Evolutionary conservation across 345 rosid species (phyloP).

Genomic region (Boechera retrofracta): DNA sequence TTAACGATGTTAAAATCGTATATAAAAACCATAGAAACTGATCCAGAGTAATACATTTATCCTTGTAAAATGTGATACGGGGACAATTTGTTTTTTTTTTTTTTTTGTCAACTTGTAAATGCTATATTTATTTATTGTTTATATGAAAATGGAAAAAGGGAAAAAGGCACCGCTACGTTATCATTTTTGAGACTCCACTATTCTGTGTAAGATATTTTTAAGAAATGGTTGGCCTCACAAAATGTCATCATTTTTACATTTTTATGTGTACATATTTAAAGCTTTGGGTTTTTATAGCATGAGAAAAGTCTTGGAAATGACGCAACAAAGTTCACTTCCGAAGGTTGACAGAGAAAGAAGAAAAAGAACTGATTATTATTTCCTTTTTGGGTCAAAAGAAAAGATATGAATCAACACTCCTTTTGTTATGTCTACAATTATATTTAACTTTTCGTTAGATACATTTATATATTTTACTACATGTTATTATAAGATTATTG

Average conservation of each 20-base stretch:
- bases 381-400: conserved; percentile 13
- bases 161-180: background rate
- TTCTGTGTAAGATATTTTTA: background rate
- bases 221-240: background rate
- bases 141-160: background rate
- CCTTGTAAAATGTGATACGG: too few species aligned
- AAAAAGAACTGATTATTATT: background rate
- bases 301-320: conserved; percentile 13
- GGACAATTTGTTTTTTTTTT: too few species aligned
- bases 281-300: background rate
- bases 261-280: background rate
- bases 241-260: background rate
- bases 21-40: too few species aligned
- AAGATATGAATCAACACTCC: background rate
- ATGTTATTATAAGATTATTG: background rate
- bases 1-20: too few species aligned
- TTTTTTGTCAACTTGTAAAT: background rate
- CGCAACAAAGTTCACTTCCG: conserved; percentile 11
- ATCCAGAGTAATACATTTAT: too few species aligned
- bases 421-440: background rate
- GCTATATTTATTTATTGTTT: background rate
- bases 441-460: background rate
- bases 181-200: background rate
- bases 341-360: conserved; percentile 4
- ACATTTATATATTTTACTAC: background rate